phyloP scores from a whole-genome alignment of 371 early-diverging fungal species.

The Hamiltosporidium tvaerminnensis region DNA sequence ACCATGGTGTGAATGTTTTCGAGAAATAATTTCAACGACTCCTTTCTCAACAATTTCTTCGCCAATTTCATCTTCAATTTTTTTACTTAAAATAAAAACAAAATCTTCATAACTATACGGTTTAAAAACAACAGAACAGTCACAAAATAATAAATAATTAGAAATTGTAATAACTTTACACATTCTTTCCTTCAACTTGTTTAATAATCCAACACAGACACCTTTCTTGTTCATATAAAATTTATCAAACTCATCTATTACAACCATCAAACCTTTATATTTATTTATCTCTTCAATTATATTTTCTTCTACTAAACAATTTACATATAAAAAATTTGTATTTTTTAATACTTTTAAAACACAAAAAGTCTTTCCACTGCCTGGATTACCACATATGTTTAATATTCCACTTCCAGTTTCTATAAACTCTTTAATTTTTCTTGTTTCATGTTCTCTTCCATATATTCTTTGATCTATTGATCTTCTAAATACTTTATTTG shows the following conservation, averaged over 20 bases:
- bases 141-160: constrained; percentile 17
- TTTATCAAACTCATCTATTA: constrained; percentile 48
- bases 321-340: constrained; percentile 20
- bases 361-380: not conserved
- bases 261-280: constrained; percentile 6
- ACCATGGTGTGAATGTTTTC: constrained; percentile 18
- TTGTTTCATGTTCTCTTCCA: too few relatives aligned
- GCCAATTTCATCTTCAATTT: constrained; percentile 16
- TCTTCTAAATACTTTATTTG: too few relatives aligned
- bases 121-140: constrained; percentile 9
- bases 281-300: constrained; percentile 7
- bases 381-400: not conserved
- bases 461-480: too few relatives aligned
- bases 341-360: not conserved
- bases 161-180: constrained; percentile 40
- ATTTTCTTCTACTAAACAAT: constrained; percentile 17
- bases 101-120: constrained; percentile 33
- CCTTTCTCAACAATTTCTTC: constrained; percentile 1
- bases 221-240: constrained; percentile 23
- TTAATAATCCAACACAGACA: constrained; percentile 9
- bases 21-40: constrained; percentile 12
- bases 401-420: too few relatives aligned
- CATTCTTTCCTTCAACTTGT: constrained; percentile 3
- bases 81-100: constrained; percentile 19
- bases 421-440: too few relatives aligned